Base-by-base conservation (phyloP, 2,329 filamentous ascomycete genomes). In the Parafenestella ontariensis region DNA sequence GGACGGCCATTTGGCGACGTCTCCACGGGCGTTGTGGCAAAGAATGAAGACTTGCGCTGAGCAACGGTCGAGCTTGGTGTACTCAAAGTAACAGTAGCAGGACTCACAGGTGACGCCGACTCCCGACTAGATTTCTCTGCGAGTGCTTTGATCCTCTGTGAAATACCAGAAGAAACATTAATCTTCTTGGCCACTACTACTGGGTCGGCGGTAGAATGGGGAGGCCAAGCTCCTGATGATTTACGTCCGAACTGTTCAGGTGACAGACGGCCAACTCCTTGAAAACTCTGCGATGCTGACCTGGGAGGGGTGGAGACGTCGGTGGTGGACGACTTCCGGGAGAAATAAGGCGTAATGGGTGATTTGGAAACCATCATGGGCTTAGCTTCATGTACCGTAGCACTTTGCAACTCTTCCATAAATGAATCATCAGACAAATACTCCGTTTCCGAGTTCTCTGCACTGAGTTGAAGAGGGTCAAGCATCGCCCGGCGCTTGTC, bases 121-220 rank as follows among this genome's bases (percentile, higher is more conserved):
- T 70, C 82, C 77, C 54, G 88, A 83, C 62, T 80, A 3, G 82
- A 82, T 50, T 95, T 83, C 74, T 92, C 93, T 71, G 96, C 91
- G 48, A 99, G 81, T 6, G 93, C 92, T 76, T 96, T 96, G 74
- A 98, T 98, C 37, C 95, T 89, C 73, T 94, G 91, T 3, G 94
- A 96, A 56, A 99, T 97, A 64, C 91, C 92, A 8, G 90, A 92
- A 7, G 92, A 93, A 21, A 98, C 85, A 67, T 91, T 95, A 61
- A 88, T 83, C 73, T 93, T 96, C 72, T 90, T 92, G 3, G 85
- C 80, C 13, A 83, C 42, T 15, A 61, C 57, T 17, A 64, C 63
- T 3, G 65, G 63, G 20, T 75, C 72, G 3, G 61, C 55, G 49
- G 55, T 68, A 10, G 66, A 46, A 29, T 64, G 66, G 20, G 66